Evolutionary conservation across 2,329 filamentous ascomycete species (phyloP).

Genomic region (Ustulina deusta): DNA sequence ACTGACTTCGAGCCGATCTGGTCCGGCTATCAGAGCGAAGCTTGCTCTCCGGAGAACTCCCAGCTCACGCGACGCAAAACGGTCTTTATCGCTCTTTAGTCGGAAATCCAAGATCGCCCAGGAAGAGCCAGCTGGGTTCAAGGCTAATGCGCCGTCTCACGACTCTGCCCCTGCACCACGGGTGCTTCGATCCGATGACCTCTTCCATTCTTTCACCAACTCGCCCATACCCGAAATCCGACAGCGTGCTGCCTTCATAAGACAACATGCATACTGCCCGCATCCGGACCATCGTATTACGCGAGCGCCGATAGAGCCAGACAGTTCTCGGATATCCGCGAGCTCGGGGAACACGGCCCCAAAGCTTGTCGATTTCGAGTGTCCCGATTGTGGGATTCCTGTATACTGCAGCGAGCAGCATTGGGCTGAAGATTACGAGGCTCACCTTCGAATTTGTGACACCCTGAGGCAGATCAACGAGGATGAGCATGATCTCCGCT

Average conservation of each 20-base stretch:
- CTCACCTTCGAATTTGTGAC: slow-evolving; percentile 92
- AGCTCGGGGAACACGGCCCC: slow-evolving; percentile 71
- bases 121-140: slow-evolving; percentile 33
- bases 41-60: slow-evolving; percentile 16
- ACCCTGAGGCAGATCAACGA: slow-evolving; percentile 93
- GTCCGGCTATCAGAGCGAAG: slow-evolving; percentile 34
- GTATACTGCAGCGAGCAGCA: slow-evolving; percentile 95
- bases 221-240: slow-evolving; percentile 92
- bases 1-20: slow-evolving; percentile 28
- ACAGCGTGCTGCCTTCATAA: slow-evolving; percentile 88
- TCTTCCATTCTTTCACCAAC: slow-evolving; percentile 91
- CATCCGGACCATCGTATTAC: slow-evolving; percentile 88
- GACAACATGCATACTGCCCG: slow-evolving; percentile 91
- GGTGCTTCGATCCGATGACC: slow-evolving; percentile 76
- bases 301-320: slow-evolving; percentile 72
- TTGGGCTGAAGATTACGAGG: slow-evolving; percentile 95
- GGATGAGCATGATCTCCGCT: slow-evolving; percentile 94
- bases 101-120: slow-evolving; percentile 42
- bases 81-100: slow-evolving; percentile 48
- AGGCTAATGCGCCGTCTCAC: slow-evolving; percentile 37
- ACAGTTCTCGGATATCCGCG: slow-evolving; percentile 71
- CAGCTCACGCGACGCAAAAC: slow-evolving; percentile 29
- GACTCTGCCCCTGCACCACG: slow-evolving; percentile 42
- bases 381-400: slow-evolving; percentile 93
- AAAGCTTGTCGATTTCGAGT: slow-evolving; percentile 91